Conservation (phyloP, 352 stramenopile species). For the Globisporangium acanthophoron region DNA sequence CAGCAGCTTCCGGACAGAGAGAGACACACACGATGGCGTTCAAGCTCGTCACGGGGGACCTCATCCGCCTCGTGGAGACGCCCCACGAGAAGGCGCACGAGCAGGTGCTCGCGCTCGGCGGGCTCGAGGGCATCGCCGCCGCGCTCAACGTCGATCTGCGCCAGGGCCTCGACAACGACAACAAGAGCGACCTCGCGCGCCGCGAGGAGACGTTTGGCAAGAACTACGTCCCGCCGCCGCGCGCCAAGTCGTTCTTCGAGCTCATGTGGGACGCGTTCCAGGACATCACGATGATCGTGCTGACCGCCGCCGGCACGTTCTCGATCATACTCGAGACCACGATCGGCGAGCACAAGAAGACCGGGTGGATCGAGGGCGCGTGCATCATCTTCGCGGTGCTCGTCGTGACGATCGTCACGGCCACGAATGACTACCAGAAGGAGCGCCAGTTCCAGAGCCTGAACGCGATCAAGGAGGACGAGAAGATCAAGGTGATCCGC, state of each 20-base stretch:
- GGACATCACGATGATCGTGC: constrained; percentile 87
- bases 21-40: constrained; percentile 24
- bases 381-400: constrained; percentile 91
- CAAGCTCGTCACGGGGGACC: constrained; percentile 44
- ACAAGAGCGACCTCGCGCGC: constrained; percentile 23
- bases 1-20: background rate
- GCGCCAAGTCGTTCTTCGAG: constrained; percentile 52
- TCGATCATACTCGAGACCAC: constrained; percentile 51
- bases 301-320: constrained; percentile 77
- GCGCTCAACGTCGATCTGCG: constrained; percentile 36
- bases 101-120: constrained; percentile 33
- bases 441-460: constrained; percentile 86
- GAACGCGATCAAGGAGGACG: constrained; percentile 79
- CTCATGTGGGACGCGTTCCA: constrained; percentile 89
- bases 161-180: constrained; percentile 42
- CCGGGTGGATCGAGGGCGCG: constrained; percentile 86
- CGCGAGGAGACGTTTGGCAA: constrained; percentile 50
- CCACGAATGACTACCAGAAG: constrained; percentile 91
- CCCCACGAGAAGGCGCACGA: constrained; percentile 47
- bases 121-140: constrained; percentile 40
- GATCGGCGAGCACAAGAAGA: constrained; percentile 51
- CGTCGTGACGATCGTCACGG: constrained; percentile 89
- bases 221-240: constrained; percentile 57
- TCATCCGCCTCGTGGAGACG: constrained; percentile 64
- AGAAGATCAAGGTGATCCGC: constrained; percentile 83